Percentiles rank a stretch among this genome's conserved stretches.
Evolutionary conservation across 768 basidiomycete species (phyloP).

Genomic region (Lenzites betulinus): DNA sequence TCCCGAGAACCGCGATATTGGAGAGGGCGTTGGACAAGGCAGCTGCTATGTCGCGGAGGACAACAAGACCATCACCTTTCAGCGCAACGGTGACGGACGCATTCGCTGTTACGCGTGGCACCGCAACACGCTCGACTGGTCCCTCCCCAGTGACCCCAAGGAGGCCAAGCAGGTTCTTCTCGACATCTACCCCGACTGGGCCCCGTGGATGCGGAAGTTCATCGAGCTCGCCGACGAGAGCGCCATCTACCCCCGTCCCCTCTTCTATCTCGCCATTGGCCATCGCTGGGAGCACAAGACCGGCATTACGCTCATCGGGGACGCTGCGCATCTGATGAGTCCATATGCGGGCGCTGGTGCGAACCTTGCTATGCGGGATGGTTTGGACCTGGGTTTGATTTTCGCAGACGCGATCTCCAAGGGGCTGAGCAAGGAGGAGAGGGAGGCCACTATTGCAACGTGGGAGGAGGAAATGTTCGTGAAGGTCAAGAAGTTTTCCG

Average conservation of each 20-base stretch:
- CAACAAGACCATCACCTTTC: constrained; percentile 31
- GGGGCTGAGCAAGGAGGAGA: not conserved
- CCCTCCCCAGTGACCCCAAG: constrained; percentile 2
- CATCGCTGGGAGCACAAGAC: constrained; percentile 19
- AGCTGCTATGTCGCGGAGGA: constrained; percentile 31
- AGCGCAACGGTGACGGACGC: constrained; percentile 35
- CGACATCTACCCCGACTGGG: constrained; percentile 6
- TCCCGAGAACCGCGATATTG: not conserved
- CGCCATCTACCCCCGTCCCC: constrained; percentile 17
- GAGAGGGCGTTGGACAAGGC: constrained; percentile 32
- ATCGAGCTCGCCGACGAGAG: constrained; percentile 10
- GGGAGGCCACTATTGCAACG: constrained; percentile 4
- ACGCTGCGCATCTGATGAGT: constrained; percentile 41
- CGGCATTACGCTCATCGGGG: constrained; percentile 21
- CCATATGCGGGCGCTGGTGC: constrained; percentile 39
- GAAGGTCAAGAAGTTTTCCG: not conserved
- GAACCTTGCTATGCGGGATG: constrained; percentile 39
- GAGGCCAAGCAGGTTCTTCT: constrained; percentile 13
- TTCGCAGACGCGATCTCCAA: constrained; percentile 9
- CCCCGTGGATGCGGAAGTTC: constrained; percentile 15
- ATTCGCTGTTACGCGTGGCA: constrained; percentile 15
- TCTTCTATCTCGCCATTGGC: constrained; percentile 16
- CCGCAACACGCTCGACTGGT: constrained; percentile 17
- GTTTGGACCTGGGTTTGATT: constrained; percentile 17
- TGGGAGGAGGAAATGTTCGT: constrained; percentile 5